Conservation (phyloP, 306 rosid genomes). For the Oemleria cerasiformis region DNA sequence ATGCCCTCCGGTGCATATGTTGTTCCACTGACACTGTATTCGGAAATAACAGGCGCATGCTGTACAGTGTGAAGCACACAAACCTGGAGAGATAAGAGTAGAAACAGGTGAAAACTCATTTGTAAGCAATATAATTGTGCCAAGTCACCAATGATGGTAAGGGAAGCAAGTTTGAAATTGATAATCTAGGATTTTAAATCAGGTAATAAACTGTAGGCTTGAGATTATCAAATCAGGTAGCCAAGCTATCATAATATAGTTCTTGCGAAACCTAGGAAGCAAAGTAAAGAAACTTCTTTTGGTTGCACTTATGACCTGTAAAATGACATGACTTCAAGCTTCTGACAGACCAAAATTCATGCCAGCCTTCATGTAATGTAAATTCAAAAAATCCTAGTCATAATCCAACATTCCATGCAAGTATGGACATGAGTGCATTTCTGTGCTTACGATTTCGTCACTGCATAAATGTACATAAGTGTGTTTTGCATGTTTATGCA, state of each 20-base stretch:
- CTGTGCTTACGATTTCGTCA: background rate
- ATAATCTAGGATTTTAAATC: conserved; percentile 7
- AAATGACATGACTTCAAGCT: background rate
- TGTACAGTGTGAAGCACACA: conserved; percentile 82
- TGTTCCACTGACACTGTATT: conserved; percentile 82
- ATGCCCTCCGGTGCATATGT: conserved; percentile 89
- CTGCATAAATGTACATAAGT: background rate
- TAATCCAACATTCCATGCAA: background rate
- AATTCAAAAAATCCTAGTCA: background rate
- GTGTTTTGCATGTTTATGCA: background rate
- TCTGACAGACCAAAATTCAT: background rate
- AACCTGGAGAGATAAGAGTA: conserved; percentile 46
- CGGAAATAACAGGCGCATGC: conserved; percentile 57
- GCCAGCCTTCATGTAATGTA: background rate
- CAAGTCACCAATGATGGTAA: background rate
- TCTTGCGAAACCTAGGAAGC: background rate
- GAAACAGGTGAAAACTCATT: conserved; percentile 13
- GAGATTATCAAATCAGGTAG: background rate
- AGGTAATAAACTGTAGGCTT: background rate
- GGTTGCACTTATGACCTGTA: background rate
- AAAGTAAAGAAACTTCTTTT: background rate
- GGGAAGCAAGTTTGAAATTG: background rate
- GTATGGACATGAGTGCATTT: background rate
- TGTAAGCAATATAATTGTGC: background rate
- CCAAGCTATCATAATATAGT: background rate